Percentiles rank a stretch among this genome's conserved stretches.
phyloP scores from a whole-genome alignment of 805 yeast genomes.

The Candida glaebosa region DNA sequence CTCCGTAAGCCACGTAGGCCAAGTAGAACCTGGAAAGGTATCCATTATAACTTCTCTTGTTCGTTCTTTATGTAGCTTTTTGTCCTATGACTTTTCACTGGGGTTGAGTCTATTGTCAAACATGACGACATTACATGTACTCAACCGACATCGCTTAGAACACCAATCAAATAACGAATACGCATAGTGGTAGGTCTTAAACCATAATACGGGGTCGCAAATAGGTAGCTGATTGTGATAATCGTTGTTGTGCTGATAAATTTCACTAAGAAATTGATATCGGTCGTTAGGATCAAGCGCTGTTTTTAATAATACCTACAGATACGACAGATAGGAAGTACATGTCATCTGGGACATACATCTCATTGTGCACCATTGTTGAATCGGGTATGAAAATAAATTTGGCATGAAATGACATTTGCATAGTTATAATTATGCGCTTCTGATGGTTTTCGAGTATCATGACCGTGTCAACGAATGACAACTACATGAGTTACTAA shows the following conservation, averaged over 20 bases:
- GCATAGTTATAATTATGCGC: background rate
- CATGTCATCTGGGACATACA: background rate
- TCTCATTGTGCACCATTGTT: background rate
- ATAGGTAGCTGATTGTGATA: background rate
- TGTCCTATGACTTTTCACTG: background rate
- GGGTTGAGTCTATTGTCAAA: background rate
- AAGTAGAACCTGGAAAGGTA: background rate
- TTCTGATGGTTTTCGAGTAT: background rate
- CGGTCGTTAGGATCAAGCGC: background rate
- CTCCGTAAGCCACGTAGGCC: background rate
- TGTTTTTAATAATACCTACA: background rate
- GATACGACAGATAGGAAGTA: background rate
- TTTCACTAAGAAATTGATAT: background rate
- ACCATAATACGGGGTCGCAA: too few relatives aligned
- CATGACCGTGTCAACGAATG: background rate
- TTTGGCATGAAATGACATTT: background rate
- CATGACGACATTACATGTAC: background rate
- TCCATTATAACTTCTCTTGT: background rate
- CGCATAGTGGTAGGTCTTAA: too few relatives aligned
- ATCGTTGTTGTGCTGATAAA: background rate
- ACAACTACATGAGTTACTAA: background rate
- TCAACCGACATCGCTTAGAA: background rate
- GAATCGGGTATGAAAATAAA: background rate
- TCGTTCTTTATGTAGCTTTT: background rate
- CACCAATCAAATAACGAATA: too few relatives aligned